Evolutionary conservation across 257 asterid genomes (phyloP).

Genomic region (Solanum chiquidenum): DNA sequence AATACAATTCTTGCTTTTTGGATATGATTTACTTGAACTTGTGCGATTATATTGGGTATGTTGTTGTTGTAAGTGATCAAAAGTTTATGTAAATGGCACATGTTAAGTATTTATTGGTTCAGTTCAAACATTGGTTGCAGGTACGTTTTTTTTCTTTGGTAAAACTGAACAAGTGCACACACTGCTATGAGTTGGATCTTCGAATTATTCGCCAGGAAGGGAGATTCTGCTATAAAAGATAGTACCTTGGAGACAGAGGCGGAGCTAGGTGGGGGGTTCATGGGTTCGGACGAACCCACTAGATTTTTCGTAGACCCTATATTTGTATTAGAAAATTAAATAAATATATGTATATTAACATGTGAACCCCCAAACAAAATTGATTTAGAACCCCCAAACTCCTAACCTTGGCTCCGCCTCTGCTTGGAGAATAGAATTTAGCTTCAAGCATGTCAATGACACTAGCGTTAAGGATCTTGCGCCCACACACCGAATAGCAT

Average conservation of each 20-base stretch:
- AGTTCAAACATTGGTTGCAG: not conserved
- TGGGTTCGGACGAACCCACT: too few relatives aligned
- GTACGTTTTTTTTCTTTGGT: not conserved
- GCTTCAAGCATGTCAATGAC: not conserved
- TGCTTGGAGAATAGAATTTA: not conserved
- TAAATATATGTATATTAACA: too few relatives aligned
- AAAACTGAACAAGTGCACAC: not conserved
- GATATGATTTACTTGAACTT: not conserved
- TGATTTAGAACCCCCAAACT: too few relatives aligned
- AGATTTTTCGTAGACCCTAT: too few relatives aligned
- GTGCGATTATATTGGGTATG: not conserved
- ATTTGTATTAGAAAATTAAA: too few relatives aligned
- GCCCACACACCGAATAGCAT: not conserved
- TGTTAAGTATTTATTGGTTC: not conserved
- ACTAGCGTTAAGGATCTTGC: too few relatives aligned
- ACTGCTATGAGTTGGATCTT: not conserved
- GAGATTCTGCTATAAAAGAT: not conserved
- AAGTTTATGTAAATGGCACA: not conserved
- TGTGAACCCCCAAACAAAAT: too few relatives aligned
- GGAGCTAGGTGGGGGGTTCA: too few relatives aligned
- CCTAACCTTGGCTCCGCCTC: too few relatives aligned
- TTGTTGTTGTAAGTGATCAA: not conserved
- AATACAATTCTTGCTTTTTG: too few relatives aligned
- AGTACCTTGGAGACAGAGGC: not conserved
- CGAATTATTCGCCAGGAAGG: not conserved